phyloP scores from a whole-genome alignment of 306 rosid genomes.

The Medicago arabica region DNA sequence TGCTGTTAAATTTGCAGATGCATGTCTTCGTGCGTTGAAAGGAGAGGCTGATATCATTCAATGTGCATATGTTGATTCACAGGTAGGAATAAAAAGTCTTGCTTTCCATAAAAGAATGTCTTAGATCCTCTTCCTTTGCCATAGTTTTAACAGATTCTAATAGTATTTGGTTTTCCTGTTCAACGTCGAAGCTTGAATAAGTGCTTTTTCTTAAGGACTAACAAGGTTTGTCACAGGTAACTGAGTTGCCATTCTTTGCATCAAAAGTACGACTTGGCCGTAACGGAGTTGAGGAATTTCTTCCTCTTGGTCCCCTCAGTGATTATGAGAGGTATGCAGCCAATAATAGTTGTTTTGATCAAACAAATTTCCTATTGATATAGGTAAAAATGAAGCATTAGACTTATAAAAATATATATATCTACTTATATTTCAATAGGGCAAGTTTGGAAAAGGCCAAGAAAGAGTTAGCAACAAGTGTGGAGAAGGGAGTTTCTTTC shows the following conservation, averaged over 20 bases:
- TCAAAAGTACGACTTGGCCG: conserved; percentile 85
- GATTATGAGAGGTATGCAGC: conserved; percentile 76
- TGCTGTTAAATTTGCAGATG: conserved; percentile 84
- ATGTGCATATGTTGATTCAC: conserved; percentile 80
- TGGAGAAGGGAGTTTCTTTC: conserved; percentile 80
- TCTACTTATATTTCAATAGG: conserved; percentile 51
- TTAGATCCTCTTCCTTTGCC: conserved; percentile 4
- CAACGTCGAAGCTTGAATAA: neutral
- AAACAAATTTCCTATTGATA: neutral
- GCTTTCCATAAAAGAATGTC: conserved; percentile 5
- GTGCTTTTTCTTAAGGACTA: conserved; percentile 15
- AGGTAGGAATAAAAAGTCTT: conserved; percentile 57
- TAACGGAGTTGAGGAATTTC: conserved; percentile 73
- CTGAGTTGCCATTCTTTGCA: conserved; percentile 92
- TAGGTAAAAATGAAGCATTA: conserved; percentile 23
- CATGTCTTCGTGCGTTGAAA: conserved; percentile 79
- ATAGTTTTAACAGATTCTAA: neutral
- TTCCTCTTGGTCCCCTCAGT: conserved; percentile 79
- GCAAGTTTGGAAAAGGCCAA: conserved; percentile 81
- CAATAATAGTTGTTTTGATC: neutral
- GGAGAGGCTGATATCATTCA: conserved; percentile 74
- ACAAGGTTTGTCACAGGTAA: conserved; percentile 55
- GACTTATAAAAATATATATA: neutral
- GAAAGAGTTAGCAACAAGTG: conserved; percentile 73
- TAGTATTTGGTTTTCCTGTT: conserved; percentile 14